Conservation (phyloP, 345 rosid species). For the Euphorbia tirucalli region DNA sequence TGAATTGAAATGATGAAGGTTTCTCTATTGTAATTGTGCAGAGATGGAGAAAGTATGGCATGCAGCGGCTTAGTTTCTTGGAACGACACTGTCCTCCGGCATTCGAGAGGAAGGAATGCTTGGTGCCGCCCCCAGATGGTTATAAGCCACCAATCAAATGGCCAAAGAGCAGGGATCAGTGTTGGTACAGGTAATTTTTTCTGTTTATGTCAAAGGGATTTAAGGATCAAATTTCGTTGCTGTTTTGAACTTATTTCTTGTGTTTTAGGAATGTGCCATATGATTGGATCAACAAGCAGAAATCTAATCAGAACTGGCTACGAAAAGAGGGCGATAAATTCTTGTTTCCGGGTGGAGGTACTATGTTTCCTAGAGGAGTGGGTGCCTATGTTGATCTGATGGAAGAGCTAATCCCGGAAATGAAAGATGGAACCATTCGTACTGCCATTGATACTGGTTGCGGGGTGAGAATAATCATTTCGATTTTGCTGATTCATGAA, state of each 20-base stretch:
- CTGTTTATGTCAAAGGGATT: neutral
- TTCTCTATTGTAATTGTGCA: conserved; percentile 28
- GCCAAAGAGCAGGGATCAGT: conserved; percentile 88
- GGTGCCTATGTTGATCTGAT: conserved; percentile 89
- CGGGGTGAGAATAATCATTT: conserved; percentile 56
- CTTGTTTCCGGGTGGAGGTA: conserved; percentile 95
- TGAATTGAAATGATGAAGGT: neutral
- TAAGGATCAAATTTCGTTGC: neutral
- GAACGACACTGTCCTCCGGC: conserved; percentile 94
- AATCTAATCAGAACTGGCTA: conserved; percentile 96
- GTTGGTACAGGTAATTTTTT: conserved; percentile 89
- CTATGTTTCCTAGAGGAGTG: conserved; percentile 97
- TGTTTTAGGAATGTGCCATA: conserved; percentile 89
- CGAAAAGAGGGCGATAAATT: conserved; percentile 90
- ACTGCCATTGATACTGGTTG: conserved; percentile 98
- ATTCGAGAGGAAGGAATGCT: conserved; percentile 85
- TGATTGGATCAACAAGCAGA: conserved; percentile 95
- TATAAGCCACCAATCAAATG: conserved; percentile 87
- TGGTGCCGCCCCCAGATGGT: conserved; percentile 96
- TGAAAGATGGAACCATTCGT: conserved; percentile 85
- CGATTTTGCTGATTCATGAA: neutral
- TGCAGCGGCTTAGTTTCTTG: conserved; percentile 82
- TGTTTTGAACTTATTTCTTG: neutral
- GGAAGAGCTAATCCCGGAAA: conserved; percentile 92
- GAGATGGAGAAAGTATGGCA: conserved; percentile 95